phyloP scores from a whole-genome alignment of 2,329 filamentous ascomycete genomes.

The Aureobasidium melanogenum region DNA sequence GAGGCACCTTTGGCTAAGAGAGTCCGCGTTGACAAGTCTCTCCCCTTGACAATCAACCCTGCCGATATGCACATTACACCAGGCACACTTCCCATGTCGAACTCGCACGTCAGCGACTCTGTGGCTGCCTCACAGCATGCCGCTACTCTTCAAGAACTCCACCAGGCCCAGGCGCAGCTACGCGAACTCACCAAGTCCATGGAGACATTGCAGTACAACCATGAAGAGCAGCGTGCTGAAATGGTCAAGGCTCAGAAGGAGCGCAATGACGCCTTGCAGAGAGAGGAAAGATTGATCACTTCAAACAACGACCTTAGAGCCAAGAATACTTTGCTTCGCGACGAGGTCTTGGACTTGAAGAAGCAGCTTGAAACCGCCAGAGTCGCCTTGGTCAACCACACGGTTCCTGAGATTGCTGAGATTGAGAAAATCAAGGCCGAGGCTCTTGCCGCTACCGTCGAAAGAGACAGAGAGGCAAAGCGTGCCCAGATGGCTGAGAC shows the following conservation, averaged over 20 bases:
- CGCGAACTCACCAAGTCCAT: constrained; percentile 23
- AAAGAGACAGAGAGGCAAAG: constrained; percentile 21
- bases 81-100: not conserved
- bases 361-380: constrained; percentile 23
- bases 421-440: constrained; percentile 20
- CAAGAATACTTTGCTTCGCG: constrained; percentile 15
- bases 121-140: constrained; percentile 18
- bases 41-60: constrained; percentile 24
- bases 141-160: not conserved
- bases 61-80: constrained; percentile 28
- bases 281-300: not conserved
- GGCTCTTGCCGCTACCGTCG: constrained; percentile 12
- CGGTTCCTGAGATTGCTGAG: constrained; percentile 25
- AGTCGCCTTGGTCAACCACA: constrained; percentile 20
- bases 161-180: constrained; percentile 12
- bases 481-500: constrained; percentile 35
- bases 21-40: constrained; percentile 16
- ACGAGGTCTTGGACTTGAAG: constrained; percentile 21
- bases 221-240: constrained; percentile 24
- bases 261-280: constrained; percentile 20
- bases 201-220: constrained; percentile 24
- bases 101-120: constrained; percentile 33
- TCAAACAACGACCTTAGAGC: not conserved
- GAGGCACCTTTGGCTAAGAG: constrained; percentile 17
- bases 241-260: constrained; percentile 19